Evolutionary conservation across 257 asterid species (phyloP).

Genomic region (Capsicum pubescens): DNA sequence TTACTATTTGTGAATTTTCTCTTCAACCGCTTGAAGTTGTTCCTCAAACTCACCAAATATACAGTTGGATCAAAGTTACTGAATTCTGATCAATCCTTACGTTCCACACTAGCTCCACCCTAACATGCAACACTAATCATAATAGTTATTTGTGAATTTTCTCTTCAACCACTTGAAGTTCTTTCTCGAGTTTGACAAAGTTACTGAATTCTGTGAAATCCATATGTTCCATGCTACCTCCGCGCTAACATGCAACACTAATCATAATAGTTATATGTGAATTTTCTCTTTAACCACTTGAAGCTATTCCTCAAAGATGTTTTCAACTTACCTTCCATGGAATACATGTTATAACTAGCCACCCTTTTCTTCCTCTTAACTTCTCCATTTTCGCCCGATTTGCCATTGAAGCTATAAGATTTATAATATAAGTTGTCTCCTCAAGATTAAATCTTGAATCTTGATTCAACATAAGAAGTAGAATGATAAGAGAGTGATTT

Average conservation of each 20-base stretch:
- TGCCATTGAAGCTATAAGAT: constrained; percentile 85
- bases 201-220: not conserved
- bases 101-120: no score
- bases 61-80: no score
- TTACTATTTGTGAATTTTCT: constrained; percentile 58
- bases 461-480: constrained; percentile 66
- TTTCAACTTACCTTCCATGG: constrained; percentile 78
- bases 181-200: no score
- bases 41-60: constrained; percentile 42
- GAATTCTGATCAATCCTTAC: not conserved
- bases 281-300: constrained; percentile 88
- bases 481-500: constrained; percentile 73
- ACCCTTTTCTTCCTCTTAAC: constrained; percentile 81
- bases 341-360: constrained; percentile 74
- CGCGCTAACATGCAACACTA: not conserved
- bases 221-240: not conserved
- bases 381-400: constrained; percentile 69
- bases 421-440: constrained; percentile 51
- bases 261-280: constrained; percentile 51
- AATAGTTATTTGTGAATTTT: constrained; percentile 59
- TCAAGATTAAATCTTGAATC: constrained; percentile 66
- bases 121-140: constrained; percentile 23
- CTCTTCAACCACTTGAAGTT: constrained; percentile 53
- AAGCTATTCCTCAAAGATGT: constrained; percentile 77
- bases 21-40: constrained; percentile 88